Evolutionary conservation across 1,284 basidiomycete species (phyloP), one percentile per base, ranked within the genome.

Genomic region (Moesziomyces globuligerus): DNA sequence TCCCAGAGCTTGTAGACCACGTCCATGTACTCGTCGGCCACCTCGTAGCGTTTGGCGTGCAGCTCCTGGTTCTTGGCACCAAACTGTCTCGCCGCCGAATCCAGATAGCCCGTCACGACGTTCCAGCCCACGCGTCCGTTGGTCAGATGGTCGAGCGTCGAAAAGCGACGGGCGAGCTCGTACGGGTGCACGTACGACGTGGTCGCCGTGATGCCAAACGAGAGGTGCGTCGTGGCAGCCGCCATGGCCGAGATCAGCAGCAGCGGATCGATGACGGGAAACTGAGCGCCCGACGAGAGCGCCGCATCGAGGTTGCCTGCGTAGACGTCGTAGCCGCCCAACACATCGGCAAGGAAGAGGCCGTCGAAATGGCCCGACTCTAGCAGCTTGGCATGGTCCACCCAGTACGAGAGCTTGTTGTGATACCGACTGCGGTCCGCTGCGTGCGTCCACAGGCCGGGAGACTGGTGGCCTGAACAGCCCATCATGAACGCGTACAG

Each of bases 1-100:
- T 83, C 83, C 82, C 82, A 83, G 9, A 83, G 76, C 75, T 83
- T 83, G 77, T 83, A 83, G n/a, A 82, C 70, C 1, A 81, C 66
- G 29, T 69, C 74, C 74, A 76, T 76, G 56, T 76, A 76, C 40
- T 77, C 77, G 45, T 79, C 61, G 1, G 77, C 77, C 10, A 78
- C 66, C 38, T 78, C 68, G 62, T 78, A 78, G 2, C 78, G 60
- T 48, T 75, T 76, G 0, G 72, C 53, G 40, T 80, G 76, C 41
- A 78, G 23, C 3, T 79, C 74, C 40, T 79, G 76, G 42, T 75
- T 72, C 37, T 71, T 66, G 15, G 34, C 50, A 3, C 76, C 77
- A 40, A 81, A 81, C 47, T 83, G 77, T 0, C 77, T 62, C 1
- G 83, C 83, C 0, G 83, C 83, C 1, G 57, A 65, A 44, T 81